These are phyloP conservation scores for Ceratocystis ficicola DNA, from an alignment of 2,329 filamentous ascomycete species.

Conservation along the genomic window DNA sequence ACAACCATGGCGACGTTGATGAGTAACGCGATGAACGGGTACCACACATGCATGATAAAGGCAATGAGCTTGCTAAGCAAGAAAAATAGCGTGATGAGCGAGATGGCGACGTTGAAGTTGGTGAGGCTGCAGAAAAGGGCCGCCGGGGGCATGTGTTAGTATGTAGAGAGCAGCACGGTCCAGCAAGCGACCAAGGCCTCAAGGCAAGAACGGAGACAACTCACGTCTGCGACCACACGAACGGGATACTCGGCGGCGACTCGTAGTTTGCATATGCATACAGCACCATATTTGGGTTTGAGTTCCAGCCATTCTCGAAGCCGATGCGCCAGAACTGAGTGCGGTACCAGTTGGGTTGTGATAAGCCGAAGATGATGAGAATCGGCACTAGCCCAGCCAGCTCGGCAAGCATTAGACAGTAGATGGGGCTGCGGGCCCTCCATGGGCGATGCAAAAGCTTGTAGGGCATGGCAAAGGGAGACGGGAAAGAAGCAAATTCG, in stretches of 20 bases:
- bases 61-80: conserved; percentile 57
- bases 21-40: conserved; percentile 49
- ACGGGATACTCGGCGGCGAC: conserved; percentile 47
- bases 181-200: too few species aligned
- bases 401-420: conserved; percentile 53
- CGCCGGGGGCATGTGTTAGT: neutral
- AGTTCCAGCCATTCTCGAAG: conserved; percentile 59
- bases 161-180: too few species aligned
- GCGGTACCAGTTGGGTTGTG: conserved; percentile 60
- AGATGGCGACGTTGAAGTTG: conserved; percentile 63
- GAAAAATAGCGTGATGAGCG: conserved; percentile 63
- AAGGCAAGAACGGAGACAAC: conserved; percentile 29
- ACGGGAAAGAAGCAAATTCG: neutral
- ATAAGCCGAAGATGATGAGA: conserved; percentile 59
- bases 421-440: conserved; percentile 47
- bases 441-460: conserved; percentile 48
- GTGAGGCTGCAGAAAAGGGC: conserved; percentile 44
- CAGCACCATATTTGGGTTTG: conserved; percentile 54
- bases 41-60: conserved; percentile 60
- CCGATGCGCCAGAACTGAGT: conserved; percentile 63
- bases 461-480: conserved; percentile 30
- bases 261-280: conserved; percentile 63
- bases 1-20: conserved; percentile 45
- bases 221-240: conserved; percentile 64
- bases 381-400: conserved; percentile 51